phyloP scores from a whole-genome alignment of 306 rosid genomes.

The Mucuna pruriens region DNA sequence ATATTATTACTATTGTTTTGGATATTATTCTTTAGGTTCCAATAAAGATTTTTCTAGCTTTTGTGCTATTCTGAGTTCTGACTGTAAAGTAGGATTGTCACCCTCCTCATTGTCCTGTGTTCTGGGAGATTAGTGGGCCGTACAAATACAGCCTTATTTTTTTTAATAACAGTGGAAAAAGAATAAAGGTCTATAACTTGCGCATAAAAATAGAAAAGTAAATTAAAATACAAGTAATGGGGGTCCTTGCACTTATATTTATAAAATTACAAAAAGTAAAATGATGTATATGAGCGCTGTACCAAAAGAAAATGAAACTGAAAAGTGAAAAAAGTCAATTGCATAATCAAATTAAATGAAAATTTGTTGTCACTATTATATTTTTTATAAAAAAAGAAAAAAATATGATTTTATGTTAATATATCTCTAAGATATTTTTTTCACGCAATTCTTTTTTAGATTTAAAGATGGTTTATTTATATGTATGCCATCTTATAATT shows the following conservation, averaged over 20 bases:
- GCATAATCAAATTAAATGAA: too few relatives aligned
- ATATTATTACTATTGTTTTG: background rate
- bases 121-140: background rate
- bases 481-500: background rate
- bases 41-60: background rate
- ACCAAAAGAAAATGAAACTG: too few relatives aligned
- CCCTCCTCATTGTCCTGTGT: background rate
- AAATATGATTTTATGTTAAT: background rate
- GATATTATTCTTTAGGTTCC: background rate
- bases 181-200: background rate
- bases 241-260: background rate
- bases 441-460: background rate
- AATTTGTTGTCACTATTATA: too few relatives aligned
- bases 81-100: background rate
- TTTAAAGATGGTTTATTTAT: background rate
- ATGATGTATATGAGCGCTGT: too few relatives aligned
- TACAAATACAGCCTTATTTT: background rate
- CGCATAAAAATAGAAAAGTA: background rate
- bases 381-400: too few relatives aligned
- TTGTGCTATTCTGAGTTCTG: background rate
- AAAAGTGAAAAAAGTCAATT: too few relatives aligned
- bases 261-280: too few relatives aligned
- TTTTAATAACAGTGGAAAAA: background rate
- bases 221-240: background rate
- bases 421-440: background rate